Conservation (phyloP, 257 asterid species). For the Pogostemon cablin region DNA sequence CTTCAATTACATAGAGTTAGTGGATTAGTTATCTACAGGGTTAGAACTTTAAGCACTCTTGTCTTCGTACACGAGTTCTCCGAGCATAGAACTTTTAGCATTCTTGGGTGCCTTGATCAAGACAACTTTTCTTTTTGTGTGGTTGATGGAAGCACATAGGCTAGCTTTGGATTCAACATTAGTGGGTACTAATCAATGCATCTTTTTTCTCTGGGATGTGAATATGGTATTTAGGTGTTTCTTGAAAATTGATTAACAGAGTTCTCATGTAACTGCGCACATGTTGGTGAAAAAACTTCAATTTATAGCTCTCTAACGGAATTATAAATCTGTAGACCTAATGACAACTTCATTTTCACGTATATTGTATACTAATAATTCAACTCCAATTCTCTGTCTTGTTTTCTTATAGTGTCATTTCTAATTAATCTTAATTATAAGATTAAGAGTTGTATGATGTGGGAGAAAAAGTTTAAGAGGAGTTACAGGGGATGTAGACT, state of each 20-base stretch:
- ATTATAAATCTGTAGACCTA: conserved; percentile 1
- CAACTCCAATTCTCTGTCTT: neutral
- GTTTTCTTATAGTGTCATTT: conserved; percentile 6
- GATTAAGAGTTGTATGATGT: conserved; percentile 15
- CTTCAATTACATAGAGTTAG: neutral
- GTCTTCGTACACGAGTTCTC: neutral
- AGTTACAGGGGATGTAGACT: conserved; percentile 7
- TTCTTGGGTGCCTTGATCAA: conserved; percentile 8
- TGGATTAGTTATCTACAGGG: conserved; percentile 8
- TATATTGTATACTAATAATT: conserved; percentile 11
- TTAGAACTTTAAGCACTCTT: neutral
- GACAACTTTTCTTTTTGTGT: conserved; percentile 6
- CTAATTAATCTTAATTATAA: conserved; percentile 8
- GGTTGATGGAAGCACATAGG: conserved; percentile 2
- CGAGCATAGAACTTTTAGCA: too few species aligned
- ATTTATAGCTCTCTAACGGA: neutral
- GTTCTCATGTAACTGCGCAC: neutral
- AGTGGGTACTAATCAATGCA: neutral
- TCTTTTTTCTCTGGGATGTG: neutral
- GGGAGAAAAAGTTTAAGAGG: neutral
- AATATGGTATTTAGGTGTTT: neutral
- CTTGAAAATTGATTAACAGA: neutral
- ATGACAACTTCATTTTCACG: neutral
- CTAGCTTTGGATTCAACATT: neutral
- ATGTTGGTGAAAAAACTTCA: conserved; percentile 7